Percentiles rank a stretch among this genome's conserved stretches.
phyloP scores from a whole-genome alignment of 345 rosid species.

The Stellera chamaejasme region DNA sequence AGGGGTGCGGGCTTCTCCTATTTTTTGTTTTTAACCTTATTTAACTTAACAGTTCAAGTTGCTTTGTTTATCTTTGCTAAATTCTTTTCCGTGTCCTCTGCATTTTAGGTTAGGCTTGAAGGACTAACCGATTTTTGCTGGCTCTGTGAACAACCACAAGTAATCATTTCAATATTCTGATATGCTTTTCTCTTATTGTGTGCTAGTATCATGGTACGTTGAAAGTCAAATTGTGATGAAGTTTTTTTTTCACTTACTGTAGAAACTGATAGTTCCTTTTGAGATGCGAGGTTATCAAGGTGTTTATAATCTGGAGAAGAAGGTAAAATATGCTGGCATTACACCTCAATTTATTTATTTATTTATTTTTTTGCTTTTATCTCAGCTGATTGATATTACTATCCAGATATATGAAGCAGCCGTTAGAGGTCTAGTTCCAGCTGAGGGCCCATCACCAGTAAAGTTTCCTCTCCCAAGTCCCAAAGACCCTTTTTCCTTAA shows the following conservation, averaged over 20 bases:
- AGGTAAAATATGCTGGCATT: slow-evolving; percentile 32
- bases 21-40: neutral
- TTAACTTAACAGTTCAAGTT: slow-evolving; percentile 3
- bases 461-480: slow-evolving; percentile 71
- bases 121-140: slow-evolving; percentile 83
- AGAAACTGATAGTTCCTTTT: slow-evolving; percentile 80
- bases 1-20: slow-evolving; percentile 31
- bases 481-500: slow-evolving; percentile 60
- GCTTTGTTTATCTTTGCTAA: neutral
- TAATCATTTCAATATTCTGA: slow-evolving; percentile 15
- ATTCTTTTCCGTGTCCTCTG: neutral
- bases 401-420: slow-evolving; percentile 64
- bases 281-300: slow-evolving; percentile 94
- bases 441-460: slow-evolving; percentile 42
- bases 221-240: slow-evolving; percentile 1
- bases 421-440: slow-evolving; percentile 62
- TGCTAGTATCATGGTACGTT: no score
- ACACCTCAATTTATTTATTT: neutral
- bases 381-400: neutral
- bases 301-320: slow-evolving; percentile 88
- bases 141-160: slow-evolving; percentile 94
- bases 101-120: slow-evolving; percentile 73
- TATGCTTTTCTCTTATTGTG: neutral
- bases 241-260: slow-evolving; percentile 1
- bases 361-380: neutral